Evolutionary conservation across 495 filamentous ascomycete genomes (phyloP).

Genomic region (Penicillium tannophilum): DNA sequence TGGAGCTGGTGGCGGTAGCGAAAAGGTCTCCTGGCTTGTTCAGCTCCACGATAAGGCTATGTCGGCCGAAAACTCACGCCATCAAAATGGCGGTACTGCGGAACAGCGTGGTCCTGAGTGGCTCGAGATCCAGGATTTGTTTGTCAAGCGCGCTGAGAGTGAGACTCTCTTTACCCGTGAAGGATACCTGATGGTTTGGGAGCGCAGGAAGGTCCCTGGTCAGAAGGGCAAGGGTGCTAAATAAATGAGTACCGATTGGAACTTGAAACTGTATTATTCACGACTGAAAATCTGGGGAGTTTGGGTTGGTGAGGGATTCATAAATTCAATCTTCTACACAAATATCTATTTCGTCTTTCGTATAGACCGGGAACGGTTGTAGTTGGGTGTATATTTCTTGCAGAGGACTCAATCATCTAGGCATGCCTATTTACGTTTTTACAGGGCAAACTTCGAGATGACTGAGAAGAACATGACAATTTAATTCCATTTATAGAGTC

Average conservation of each 20-base stretch:
- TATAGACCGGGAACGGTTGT: not conserved
- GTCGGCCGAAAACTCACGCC: slow-evolving; percentile 38
- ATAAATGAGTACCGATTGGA: slow-evolving; percentile 1
- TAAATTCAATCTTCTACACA: not conserved
- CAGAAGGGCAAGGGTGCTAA: slow-evolving; percentile 44
- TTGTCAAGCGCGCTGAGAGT: slow-evolving; percentile 79
- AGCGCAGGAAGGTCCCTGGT: slow-evolving; percentile 66
- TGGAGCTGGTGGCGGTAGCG: slow-evolving; percentile 48
- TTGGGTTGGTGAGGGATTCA: not conserved
- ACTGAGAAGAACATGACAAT: not conserved
- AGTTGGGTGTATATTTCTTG: not conserved
- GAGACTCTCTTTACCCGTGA: slow-evolving; percentile 91
- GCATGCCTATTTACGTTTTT: not conserved
- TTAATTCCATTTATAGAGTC: slow-evolving; percentile 28
- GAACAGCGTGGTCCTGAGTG: slow-evolving; percentile 65
- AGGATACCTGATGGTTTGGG: slow-evolving; percentile 96
- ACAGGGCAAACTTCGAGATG: not conserved
- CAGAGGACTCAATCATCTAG: not conserved
- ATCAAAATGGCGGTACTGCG: slow-evolving; percentile 32
- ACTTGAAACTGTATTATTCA: slow-evolving; percentile 6
- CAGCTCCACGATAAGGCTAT: slow-evolving; percentile 59
- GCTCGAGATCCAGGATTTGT: slow-evolving; percentile 92
- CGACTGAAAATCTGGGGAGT: not conserved
- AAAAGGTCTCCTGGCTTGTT: slow-evolving; percentile 57
- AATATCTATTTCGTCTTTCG: not conserved